Evolutionary conservation across 1,284 basidiomycete genomes (phyloP).

Genomic region (Ustilago shanxiensis): DNA sequence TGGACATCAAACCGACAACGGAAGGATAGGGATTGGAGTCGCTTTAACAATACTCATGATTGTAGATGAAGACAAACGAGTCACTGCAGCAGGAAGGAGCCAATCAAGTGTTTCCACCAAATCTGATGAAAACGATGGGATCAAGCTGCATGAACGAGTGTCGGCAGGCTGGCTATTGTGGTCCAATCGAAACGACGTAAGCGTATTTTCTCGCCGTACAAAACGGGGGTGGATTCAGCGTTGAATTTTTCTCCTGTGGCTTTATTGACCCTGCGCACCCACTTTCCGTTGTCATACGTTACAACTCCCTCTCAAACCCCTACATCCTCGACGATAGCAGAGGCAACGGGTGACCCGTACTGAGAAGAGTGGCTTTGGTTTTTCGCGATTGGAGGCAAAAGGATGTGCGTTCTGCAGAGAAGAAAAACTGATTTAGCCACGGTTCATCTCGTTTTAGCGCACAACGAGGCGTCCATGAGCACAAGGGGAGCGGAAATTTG

Average conservation of each 20-base stretch:
- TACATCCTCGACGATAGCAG: background rate
- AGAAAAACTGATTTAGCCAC: background rate
- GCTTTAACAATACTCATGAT: too few species aligned
- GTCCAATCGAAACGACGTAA: slow-evolving; percentile 1
- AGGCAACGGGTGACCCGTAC: background rate
- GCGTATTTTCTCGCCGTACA: background rate
- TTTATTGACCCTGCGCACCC: background rate
- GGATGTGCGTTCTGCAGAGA: slow-evolving; percentile 3
- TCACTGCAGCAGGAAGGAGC: background rate
- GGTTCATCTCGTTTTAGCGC: background rate
- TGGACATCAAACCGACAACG: background rate
- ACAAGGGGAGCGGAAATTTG: too few species aligned
- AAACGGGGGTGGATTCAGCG: background rate
- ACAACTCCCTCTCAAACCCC: too few species aligned
- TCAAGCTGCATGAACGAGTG: background rate
- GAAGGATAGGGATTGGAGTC: background rate
- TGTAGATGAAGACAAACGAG: background rate
- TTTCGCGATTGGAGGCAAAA: background rate
- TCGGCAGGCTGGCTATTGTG: background rate
- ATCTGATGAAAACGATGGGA: slow-evolving; percentile 1
- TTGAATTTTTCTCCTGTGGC: background rate
- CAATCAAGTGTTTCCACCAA: slow-evolving; percentile 9
- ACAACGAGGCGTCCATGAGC: background rate
- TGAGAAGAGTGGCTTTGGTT: background rate
- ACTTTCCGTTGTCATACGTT: background rate